These are phyloP conservation scores for Sphagnum fallax DNA, from an alignment of 228 moss, liverwort and hornwort species.

Conservation along the genomic window DNA sequence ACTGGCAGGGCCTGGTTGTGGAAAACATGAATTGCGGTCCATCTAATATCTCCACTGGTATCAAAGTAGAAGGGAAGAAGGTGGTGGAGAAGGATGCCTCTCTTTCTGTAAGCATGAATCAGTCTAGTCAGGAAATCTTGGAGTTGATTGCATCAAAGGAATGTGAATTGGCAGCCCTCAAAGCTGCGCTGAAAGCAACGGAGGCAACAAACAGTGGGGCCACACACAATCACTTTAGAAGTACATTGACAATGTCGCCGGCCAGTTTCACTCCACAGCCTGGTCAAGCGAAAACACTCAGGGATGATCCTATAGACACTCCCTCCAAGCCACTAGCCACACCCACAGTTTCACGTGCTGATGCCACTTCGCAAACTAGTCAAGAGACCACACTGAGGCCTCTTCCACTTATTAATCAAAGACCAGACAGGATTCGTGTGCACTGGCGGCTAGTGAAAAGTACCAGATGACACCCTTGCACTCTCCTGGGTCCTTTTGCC, in stretches of 20 bases:
- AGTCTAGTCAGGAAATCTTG: conserved; percentile 1
- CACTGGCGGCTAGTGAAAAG: too few relatives aligned
- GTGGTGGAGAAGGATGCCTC: not conserved
- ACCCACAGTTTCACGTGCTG: too few relatives aligned
- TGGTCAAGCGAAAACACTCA: too few relatives aligned
- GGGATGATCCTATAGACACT: not conserved
- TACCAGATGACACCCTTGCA: too few relatives aligned
- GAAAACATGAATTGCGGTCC: not conserved
- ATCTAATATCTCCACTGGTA: not conserved
- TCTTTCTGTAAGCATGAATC: not conserved
- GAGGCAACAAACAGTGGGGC: not conserved
- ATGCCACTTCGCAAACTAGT: too few relatives aligned
- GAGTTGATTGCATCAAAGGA: conserved; percentile 20
- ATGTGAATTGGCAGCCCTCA: conserved; percentile 31
- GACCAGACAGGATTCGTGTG: too few relatives aligned
- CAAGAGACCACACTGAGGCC: too few relatives aligned
- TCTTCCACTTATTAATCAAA: too few relatives aligned
- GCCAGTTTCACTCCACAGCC: too few relatives aligned
- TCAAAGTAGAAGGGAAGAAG: not conserved
- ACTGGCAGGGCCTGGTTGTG: not conserved
- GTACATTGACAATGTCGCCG: too few relatives aligned
- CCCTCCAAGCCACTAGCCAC: not conserved
- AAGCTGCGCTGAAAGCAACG: conserved; percentile 28
- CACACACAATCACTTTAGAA: too few relatives aligned
- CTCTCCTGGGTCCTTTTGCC: conserved; percentile 16